Percentiles rank a stretch among this genome's conserved stretches.
Conservation (phyloP, 202 grass and related monocot species). For the Brachypodium distachyon region DNA sequence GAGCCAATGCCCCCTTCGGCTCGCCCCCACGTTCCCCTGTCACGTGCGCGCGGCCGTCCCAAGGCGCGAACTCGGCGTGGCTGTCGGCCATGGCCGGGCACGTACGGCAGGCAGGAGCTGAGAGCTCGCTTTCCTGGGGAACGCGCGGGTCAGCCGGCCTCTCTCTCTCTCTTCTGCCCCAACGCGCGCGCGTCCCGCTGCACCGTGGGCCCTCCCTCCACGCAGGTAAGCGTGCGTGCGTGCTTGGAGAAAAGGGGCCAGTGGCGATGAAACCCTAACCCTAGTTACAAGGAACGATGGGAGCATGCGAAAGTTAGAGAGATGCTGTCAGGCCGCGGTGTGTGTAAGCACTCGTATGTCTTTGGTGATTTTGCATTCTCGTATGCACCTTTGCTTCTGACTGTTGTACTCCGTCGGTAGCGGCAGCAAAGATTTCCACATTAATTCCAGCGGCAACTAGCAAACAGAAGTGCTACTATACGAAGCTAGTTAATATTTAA, state of each 20-base stretch:
- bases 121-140: conserved; percentile 45
- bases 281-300: neutral
- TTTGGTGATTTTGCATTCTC: neutral
- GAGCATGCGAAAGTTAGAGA: conserved; percentile 12
- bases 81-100: conserved; percentile 51
- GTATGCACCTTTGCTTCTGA: neutral
- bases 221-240: neutral
- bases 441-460: too few species aligned
- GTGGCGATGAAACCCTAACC: conserved; percentile 28
- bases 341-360: neutral
- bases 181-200: neutral
- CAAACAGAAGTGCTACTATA: too few species aligned
- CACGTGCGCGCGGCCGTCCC: conserved; percentile 20
- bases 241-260: neutral
- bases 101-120: conserved; percentile 25
- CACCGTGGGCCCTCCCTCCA: neutral
- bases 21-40: conserved; percentile 12
- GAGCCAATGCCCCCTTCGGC: neutral
- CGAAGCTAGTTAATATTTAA: too few species aligned
- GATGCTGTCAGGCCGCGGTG: neutral
- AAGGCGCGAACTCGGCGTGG: conserved; percentile 28
- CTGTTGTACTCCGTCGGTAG: neutral
- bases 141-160: conserved; percentile 11
- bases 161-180: conserved; percentile 3
- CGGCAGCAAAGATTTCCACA: too few species aligned